Evolutionary conservation across 140 eudicot species (phyloP).

Genomic region (Ambrosia hybrid): DNA sequence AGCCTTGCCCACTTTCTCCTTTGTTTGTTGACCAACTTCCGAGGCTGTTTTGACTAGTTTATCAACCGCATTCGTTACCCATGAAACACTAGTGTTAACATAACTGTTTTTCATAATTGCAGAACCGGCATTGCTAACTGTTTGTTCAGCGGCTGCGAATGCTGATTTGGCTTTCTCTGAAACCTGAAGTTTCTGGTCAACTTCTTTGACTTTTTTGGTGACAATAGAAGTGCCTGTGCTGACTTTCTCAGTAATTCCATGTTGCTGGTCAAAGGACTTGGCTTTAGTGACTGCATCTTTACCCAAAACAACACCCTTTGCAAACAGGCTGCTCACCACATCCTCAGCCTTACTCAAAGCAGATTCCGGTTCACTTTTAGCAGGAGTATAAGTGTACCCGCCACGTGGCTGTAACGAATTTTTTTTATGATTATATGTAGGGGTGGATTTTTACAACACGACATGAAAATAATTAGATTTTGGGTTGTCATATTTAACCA

Average conservation of each 20-base stretch:
- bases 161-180: slow-evolving; percentile 74
- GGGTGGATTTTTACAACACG: too few species aligned
- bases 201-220: slow-evolving; percentile 67
- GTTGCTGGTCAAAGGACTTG: slow-evolving; percentile 66
- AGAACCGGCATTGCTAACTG: slow-evolving; percentile 68
- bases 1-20: slow-evolving; percentile 52
- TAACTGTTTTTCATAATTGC: slow-evolving; percentile 68
- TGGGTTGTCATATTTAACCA: too few species aligned
- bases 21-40: slow-evolving; percentile 66
- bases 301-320: slow-evolving; percentile 70
- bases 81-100: slow-evolving; percentile 59
- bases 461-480: too few species aligned
- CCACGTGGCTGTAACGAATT: slow-evolving; percentile 37
- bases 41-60: slow-evolving; percentile 65
- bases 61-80: slow-evolving; percentile 67
- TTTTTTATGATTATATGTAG: neutral
- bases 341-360: slow-evolving; percentile 27
- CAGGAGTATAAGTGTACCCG: slow-evolving; percentile 17
- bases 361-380: slow-evolving; percentile 41
- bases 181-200: slow-evolving; percentile 73
- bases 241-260: slow-evolving; percentile 61
- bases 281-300: slow-evolving; percentile 70
- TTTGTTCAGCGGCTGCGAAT: slow-evolving; percentile 68
- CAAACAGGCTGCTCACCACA: slow-evolving; percentile 51
- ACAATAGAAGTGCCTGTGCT: slow-evolving; percentile 63